Conservation (phyloP, 257 asterid genomes). For the Capsicum rhomboideum region DNA sequence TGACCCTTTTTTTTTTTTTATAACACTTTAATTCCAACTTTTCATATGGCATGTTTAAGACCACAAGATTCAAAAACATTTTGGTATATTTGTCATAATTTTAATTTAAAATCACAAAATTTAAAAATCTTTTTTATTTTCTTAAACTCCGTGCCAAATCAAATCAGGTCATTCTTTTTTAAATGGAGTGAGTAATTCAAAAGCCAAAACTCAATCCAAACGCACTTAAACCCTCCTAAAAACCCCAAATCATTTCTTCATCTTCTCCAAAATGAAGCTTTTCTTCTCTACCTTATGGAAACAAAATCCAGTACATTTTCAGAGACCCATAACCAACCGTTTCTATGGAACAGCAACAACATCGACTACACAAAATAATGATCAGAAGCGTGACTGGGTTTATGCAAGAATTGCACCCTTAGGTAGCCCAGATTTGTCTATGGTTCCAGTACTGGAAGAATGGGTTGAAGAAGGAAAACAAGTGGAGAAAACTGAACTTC, state of each 20-base stretch:
- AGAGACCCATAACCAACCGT: background rate
- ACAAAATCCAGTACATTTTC: background rate
- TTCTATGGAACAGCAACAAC: conserved; percentile 4
- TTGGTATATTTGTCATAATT: too few species aligned
- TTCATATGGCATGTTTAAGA: too few species aligned
- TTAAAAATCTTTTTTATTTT: too few species aligned
- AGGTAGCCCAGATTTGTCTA: conserved; percentile 48
- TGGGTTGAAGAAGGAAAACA: conserved; percentile 45
- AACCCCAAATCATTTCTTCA: background rate
- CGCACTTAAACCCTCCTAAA: background rate
- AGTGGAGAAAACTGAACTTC: conserved; percentile 17
- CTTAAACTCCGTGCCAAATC: too few species aligned
- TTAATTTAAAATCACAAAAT: too few species aligned
- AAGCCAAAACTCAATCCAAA: too few species aligned
- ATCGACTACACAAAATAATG: background rate
- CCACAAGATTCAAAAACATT: too few species aligned
- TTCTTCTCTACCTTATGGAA: background rate
- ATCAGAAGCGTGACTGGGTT: background rate
- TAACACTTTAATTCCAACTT: too few species aligned
- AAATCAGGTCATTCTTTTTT: too few species aligned
- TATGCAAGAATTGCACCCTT: conserved; percentile 32
- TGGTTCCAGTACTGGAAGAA: conserved; percentile 47
- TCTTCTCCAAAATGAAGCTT: conserved; percentile 8
- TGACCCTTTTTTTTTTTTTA: too few species aligned
- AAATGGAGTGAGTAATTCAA: too few species aligned